Evolutionary conservation across 2,329 filamentous ascomycete species (phyloP), one percentile per base, ranked within the genome.

Genomic region (Rutstroemia sp.): DNA sequence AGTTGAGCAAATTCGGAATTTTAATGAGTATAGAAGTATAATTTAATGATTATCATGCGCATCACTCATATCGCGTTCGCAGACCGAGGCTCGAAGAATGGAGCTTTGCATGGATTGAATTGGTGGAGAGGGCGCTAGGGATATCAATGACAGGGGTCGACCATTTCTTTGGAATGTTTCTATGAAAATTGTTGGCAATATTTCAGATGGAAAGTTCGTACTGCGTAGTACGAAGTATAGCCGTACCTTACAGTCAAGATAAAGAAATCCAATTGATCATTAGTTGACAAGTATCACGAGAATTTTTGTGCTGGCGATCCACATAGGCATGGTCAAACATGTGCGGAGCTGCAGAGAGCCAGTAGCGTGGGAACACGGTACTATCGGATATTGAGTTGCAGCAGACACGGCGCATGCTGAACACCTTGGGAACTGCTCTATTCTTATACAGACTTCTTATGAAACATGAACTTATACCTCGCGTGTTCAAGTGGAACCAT

Each of bases 81-180:
- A 49, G 44, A 39, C 52, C 52, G 52, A 54, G 52, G 52, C 45
- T 54, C 34, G 51, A 48, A 18, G 19, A 54, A 54, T 27, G 42
- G 6, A 49, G 21, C 8, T 12, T 19, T 54, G 25, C 52, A 41
- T 23, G 52, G 45, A 30, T 54, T 30, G 18, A n/a, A 21, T 8
- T 27, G 25, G 7, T 27, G 18, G 38, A 41, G 34, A 2, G 23
- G 21, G 34, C 45, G 18, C 52, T 41, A 54, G 21, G 45, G 25
- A 25, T 39, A 34, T 14, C 16, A 14, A 39, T 21, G 45, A 34
- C 23, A n/a, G 5, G 47, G 23, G 7, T 21, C 1, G 49, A 45
- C 45, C 52, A 21, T 49, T n/a, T 14, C 34, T 34, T 7, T 5
- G 34, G 34, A n/a, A 25, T 19, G 47, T 54, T 27, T 16, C 7